These are phyloP conservation scores for Thermothielavioides terrestris DNA, from an alignment of 495 filamentous ascomycete genomes.

Conservation along the genomic window DNA sequence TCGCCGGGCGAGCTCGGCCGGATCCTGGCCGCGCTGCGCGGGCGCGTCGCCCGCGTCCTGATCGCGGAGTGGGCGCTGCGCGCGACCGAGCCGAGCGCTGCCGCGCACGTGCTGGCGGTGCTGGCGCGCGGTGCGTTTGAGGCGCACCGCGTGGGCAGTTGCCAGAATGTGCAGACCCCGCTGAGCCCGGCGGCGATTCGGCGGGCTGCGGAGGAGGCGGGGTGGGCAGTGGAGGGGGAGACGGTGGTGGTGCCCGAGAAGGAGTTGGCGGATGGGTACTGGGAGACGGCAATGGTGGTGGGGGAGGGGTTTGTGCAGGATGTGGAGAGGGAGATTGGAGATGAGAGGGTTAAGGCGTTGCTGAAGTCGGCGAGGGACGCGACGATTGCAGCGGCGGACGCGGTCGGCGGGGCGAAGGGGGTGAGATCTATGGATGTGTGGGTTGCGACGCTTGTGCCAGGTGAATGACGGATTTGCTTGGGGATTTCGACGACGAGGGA, in stretches of 20 bases:
- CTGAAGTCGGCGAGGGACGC: conserved; percentile 31
- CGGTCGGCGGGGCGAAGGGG: conserved; percentile 24
- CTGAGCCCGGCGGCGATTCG: conserved; percentile 14
- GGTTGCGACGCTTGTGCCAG: conserved; percentile 35
- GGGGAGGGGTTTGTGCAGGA: conserved; percentile 18
- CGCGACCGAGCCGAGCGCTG: conserved; percentile 18
- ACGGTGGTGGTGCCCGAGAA: conserved; percentile 23
- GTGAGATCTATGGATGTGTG: conserved; percentile 43
- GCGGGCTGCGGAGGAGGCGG: conserved; percentile 12
- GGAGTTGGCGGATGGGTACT: conserved; percentile 37
- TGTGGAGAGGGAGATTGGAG: conserved; percentile 21
- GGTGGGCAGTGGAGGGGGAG: conserved; percentile 25
- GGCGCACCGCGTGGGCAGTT: conserved; percentile 10
- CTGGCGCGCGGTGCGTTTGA: conserved; percentile 22
- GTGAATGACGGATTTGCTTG: no score
- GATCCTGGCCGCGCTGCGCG: conserved; percentile 28
- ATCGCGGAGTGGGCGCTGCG: conserved; percentile 36
- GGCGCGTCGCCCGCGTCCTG: conserved; percentile 25
- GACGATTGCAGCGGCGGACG: conserved; percentile 23
- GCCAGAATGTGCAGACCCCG: conserved; percentile 14
- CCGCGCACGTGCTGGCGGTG: conserved; percentile 38
- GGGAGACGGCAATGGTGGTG: conserved; percentile 33
- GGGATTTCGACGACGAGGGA: no score
- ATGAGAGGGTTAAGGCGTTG: conserved; percentile 29
- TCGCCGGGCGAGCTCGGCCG: conserved; percentile 19